Evolutionary conservation across 768 basidiomycete genomes (phyloP).

Genomic region (Crepidotus variabilis): DNA sequence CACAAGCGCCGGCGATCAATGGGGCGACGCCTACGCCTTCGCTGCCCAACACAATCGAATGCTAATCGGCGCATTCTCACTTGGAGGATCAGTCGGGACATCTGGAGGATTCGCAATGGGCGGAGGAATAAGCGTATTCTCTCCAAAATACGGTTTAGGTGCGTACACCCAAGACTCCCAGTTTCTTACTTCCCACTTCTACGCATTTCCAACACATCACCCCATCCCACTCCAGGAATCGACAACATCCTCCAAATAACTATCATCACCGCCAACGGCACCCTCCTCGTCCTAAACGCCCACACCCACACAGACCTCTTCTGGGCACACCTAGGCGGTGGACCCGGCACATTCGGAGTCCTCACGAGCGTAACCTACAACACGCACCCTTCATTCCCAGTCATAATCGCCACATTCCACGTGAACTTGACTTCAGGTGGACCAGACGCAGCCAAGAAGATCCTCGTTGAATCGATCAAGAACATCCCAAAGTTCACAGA

Average conservation of each 20-base stretch:
- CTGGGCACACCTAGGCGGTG: conserved; percentile 42
- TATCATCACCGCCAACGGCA: conserved; percentile 34
- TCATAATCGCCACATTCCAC: background rate
- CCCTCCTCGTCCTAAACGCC: conserved; percentile 21
- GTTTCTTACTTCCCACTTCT: background rate
- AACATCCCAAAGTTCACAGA: background rate
- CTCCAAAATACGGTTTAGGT: conserved; percentile 37
- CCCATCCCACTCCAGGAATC: conserved; percentile 29
- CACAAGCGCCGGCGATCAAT: conserved; percentile 32
- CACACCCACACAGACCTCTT: conserved; percentile 39
- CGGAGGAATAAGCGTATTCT: conserved; percentile 36
- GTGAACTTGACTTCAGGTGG: background rate
- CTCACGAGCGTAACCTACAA: conserved; percentile 13
- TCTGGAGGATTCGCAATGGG: conserved; percentile 40
- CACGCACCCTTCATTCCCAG: conserved; percentile 5
- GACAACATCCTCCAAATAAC: conserved; percentile 38
- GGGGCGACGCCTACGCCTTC: conserved; percentile 31
- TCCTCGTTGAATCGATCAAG: background rate
- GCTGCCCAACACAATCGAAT: conserved; percentile 25
- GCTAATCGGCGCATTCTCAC: conserved; percentile 34
- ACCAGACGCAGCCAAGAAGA: background rate
- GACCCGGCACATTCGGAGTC: conserved; percentile 20
- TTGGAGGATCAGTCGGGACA: conserved; percentile 35
- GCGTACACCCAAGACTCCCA: background rate
- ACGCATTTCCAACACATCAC: too few species aligned